Base-by-base conservation (phyloP, 768 basidiomycete genomes). In the Amanita exitialis region DNA sequence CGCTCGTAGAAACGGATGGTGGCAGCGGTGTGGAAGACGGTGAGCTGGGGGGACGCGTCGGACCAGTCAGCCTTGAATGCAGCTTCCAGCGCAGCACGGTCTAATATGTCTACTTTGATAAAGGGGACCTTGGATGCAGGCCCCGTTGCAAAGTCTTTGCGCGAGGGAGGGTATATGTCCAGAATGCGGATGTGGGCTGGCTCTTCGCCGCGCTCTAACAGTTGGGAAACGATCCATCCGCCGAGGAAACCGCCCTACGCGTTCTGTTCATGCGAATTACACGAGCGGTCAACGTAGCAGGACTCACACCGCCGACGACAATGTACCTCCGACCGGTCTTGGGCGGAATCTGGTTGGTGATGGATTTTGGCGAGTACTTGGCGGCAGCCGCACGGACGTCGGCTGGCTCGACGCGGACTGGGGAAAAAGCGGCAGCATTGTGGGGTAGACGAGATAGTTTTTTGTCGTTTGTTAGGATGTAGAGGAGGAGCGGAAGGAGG, bases 1-100 rank as follows among this genome's bases (percentile, higher is more conserved):
- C 82, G 79, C 56, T 89, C 87, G 59, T 80, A 90, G 61, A 85
- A 89, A 4, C 85, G 83, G 55, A 89, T 88, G 56, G 75, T 84
- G 15, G 87, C 83, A 0, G 82, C 86, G 18, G 83, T 83, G 59
- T 89, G 85, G 62, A 87, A 85, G 7, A 90, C 75, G 0, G 86
- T 86, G 18, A 83, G 65, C 47, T 72, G 70, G 10, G 30, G 10
- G n/a, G n/a, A 1, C 1, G 68, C 56, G 9, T 66, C 59, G 49
- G 77, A 74, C 87, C 87, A 90, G 0, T 83, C 73, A 3, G 77
- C 74, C 18, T 59, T 68, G 66, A 90, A 88, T 0, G 84, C 85
- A 1, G 69, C 71, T 10, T 76, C 64, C 15, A 87, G 75, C 0
- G 80, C 74, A 8, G 57, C 61, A 3, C 66, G 61, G 51, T 86